These are phyloP conservation scores for Neurospora discreta DNA, from an alignment of 495 filamentous ascomycete species.

Conservation along the genomic window DNA sequence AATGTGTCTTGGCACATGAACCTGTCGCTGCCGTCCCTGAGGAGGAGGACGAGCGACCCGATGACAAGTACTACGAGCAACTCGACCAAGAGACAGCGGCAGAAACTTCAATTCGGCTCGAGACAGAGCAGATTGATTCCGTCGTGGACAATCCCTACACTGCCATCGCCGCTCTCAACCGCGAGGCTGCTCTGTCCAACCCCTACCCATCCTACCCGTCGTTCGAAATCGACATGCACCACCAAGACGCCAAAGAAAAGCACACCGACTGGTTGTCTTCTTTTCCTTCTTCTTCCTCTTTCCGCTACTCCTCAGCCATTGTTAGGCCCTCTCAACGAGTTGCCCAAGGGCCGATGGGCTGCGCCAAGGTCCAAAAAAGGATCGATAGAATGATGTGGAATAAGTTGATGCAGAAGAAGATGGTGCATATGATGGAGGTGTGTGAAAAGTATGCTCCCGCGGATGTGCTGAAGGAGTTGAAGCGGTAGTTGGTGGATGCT, in stretches of 20 bases:
- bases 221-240: not conserved
- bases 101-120: not conserved
- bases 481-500: not conserved
- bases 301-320: not conserved
- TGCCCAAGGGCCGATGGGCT: not conserved
- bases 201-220: too few species aligned
- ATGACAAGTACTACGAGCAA: not conserved
- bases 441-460: not conserved
- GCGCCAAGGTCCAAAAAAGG: not conserved
- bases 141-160: not conserved
- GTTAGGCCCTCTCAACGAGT: rapidly evolving
- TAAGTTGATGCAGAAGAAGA: not conserved
- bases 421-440: not conserved
- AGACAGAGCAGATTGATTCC: not conserved
- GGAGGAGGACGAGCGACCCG: not conserved
- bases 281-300: not conserved
- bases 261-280: not conserved
- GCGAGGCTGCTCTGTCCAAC: not conserved
- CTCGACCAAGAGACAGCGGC: not conserved
- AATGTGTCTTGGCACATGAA: not conserved
- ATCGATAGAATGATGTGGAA: not conserved
- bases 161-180: not conserved
- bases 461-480: not conserved
- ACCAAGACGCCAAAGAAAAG: not conserved
- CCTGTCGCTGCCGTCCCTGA: not conserved